Conservation (phyloP, 2,329 filamentous ascomycete genomes). For the Botryosphaeria dothidea region DNA sequence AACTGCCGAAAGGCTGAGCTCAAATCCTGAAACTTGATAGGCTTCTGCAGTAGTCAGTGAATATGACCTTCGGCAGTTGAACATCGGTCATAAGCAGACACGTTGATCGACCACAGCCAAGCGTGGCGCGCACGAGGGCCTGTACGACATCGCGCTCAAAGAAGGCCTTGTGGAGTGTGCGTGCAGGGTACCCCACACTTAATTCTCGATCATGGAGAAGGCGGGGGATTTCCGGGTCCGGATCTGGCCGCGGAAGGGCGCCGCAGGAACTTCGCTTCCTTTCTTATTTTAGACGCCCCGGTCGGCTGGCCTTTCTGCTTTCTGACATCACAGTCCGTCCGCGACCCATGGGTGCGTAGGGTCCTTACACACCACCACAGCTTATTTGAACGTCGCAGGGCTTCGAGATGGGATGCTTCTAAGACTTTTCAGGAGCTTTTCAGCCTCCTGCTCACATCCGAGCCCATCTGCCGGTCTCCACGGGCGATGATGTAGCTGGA, state of each 20-base stretch:
- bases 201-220: not conserved
- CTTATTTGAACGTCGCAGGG: not conserved
- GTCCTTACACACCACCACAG: not conserved
- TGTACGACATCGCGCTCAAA: not conserved
- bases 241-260: not conserved
- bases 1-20: conserved; percentile 4
- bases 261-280: not conserved
- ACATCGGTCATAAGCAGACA: conserved; percentile 3
- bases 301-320: not conserved
- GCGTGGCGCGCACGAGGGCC: not conserved
- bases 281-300: not conserved
- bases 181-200: not conserved
- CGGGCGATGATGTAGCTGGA: conserved; percentile 3
- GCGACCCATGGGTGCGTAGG: not conserved
- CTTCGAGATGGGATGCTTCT: not conserved
- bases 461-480: conserved; percentile 8
- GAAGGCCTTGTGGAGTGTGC: not conserved
- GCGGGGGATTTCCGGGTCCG: not conserved
- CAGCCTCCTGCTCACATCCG: not conserved
- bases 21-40: conserved; percentile 5
- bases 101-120: not conserved
- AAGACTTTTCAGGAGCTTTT: not conserved
- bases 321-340: not conserved
- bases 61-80: conserved; percentile 13
- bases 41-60: not conserved